Conservation (phyloP, 2,329 filamentous ascomycete genomes). For the Trichoderma sp. region DNA sequence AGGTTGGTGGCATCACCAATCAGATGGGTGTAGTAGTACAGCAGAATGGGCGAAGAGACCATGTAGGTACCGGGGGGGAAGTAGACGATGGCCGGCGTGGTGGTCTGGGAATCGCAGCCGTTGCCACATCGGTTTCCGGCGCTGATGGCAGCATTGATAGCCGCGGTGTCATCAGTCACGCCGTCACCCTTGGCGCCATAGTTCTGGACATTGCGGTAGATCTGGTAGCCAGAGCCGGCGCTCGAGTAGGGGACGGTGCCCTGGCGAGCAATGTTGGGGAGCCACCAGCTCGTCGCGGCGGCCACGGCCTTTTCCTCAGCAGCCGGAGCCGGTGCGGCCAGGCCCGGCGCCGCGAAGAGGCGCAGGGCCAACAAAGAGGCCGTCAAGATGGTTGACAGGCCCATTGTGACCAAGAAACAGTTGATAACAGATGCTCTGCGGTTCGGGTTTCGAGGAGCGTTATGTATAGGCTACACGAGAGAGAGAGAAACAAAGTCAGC, state of each 20-base stretch:
- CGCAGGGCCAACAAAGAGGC: constrained; percentile 48
- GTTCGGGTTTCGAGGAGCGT: constrained; percentile 14
- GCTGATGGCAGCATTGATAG: constrained; percentile 82
- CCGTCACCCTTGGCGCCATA: constrained; percentile 72
- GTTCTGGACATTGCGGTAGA: constrained; percentile 77
- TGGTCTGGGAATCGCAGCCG: constrained; percentile 80
- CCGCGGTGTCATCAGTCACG: constrained; percentile 77
- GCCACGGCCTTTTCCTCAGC: constrained; percentile 30
- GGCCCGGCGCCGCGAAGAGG: constrained; percentile 44
- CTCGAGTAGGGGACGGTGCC: constrained; percentile 64
- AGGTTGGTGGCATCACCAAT: constrained; percentile 74
- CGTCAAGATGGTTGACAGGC: constrained; percentile 48
- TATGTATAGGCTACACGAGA: constrained; percentile 21
- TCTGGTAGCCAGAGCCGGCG: constrained; percentile 57
- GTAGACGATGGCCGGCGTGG: constrained; percentile 84
- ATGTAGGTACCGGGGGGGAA: constrained; percentile 87
- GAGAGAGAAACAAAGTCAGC: constrained; percentile 16
- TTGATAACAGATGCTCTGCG: background rate
- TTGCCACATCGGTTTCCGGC: constrained; percentile 78
- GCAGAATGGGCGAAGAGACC: constrained; percentile 76
- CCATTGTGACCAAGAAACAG: constrained; percentile 48
- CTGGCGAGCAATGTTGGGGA: constrained; percentile 68
- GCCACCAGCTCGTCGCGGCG: constrained; percentile 64
- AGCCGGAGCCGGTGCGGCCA: constrained; percentile 34
- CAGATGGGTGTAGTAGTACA: constrained; percentile 92